Conservation (phyloP, 2,329 filamentous ascomycete genomes). For the Trichoderma sp. region DNA sequence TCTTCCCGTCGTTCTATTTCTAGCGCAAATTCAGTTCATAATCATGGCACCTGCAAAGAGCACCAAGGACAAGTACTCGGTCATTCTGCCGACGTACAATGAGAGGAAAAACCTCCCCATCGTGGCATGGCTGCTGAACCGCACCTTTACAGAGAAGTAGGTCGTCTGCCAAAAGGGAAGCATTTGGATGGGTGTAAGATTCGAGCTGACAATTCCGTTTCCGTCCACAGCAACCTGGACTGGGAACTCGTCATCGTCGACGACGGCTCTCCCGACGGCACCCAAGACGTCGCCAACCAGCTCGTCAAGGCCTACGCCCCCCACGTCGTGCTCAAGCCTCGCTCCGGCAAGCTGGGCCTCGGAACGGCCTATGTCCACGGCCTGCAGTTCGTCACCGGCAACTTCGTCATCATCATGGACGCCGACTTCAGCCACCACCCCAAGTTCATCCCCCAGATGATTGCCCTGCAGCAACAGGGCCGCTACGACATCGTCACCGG, state of each 20-base stretch:
- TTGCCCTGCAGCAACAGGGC: conserved; percentile 71
- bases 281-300: conserved; percentile 85
- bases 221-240: conserved; percentile 71
- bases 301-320: conserved; percentile 82
- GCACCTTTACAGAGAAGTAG: conserved; percentile 86
- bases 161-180: conserved; percentile 36
- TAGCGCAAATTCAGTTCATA: not conserved
- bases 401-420: conserved; percentile 99
- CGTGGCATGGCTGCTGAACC: conserved; percentile 89
- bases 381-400: conserved; percentile 84
- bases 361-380: conserved; percentile 96
- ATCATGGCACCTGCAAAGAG: conserved; percentile 52
- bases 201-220: not conserved
- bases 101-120: conserved; percentile 97
- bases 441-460: conserved; percentile 97
- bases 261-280: conserved; percentile 96
- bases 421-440: conserved; percentile 99
- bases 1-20: not conserved
- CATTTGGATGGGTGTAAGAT: not conserved
- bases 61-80: conserved; percentile 78
- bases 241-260: conserved; percentile 99
- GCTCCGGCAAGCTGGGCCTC: conserved; percentile 93
- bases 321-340: conserved; percentile 81
- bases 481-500: conserved; percentile 97
- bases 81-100: conserved; percentile 98